These are phyloP conservation scores for Podospora pseudopauciseta DNA, from an alignment of 495 filamentous ascomycete species.

Conservation along the genomic window DNA sequence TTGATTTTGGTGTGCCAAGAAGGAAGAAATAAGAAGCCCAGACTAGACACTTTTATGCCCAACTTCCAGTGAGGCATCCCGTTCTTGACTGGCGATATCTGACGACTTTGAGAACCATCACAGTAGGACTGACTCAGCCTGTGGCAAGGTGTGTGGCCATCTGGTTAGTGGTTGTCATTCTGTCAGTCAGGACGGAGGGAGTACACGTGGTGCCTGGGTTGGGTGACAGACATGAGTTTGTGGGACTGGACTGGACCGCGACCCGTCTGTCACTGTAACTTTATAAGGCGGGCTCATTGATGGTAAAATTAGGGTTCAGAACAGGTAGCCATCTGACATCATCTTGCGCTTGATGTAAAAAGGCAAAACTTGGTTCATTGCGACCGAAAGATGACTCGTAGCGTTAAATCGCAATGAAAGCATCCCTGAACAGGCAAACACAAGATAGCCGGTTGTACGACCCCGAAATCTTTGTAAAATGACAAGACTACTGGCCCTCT, in stretches of 20 bases:
- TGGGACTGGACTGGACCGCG: not conserved
- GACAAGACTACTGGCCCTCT: not conserved
- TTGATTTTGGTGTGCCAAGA: not conserved
- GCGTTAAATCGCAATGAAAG: not conserved
- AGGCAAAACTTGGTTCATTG: too few species aligned
- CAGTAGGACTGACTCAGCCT: not conserved
- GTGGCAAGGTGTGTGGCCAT: not conserved
- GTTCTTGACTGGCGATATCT: not conserved
- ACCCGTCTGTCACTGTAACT: too few species aligned
- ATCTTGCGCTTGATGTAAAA: too few species aligned
- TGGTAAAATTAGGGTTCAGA: too few species aligned
- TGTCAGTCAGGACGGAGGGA: not conserved
- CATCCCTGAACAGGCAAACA: not conserved
- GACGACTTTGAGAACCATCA: not conserved
- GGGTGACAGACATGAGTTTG: not conserved
- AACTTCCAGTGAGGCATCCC: not conserved
- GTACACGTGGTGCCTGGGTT: not conserved
- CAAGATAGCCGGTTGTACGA: not conserved
- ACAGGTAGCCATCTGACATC: too few species aligned
- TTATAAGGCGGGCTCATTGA: too few species aligned
- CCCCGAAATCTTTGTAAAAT: not conserved
- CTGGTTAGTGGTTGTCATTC: not conserved
- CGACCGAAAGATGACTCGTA: too few species aligned
- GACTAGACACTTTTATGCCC: not conserved
- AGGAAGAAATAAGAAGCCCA: not conserved